Percentiles rank a stretch among this genome's conserved stretches.
phyloP scores from a whole-genome alignment of 768 basidiomycete species.

The Phallus indusiatus region DNA sequence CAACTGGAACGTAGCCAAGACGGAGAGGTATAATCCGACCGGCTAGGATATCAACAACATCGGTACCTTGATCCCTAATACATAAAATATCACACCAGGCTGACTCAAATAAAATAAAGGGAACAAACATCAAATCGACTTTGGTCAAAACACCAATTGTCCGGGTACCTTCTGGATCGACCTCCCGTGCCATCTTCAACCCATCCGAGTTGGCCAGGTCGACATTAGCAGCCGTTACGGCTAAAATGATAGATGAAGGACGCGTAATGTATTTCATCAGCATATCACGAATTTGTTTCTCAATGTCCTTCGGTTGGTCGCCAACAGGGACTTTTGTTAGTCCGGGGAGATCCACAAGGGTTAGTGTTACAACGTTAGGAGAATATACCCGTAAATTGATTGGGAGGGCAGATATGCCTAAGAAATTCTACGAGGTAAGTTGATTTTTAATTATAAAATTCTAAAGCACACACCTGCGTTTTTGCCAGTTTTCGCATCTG shows the following conservation, averaged over 20 bases:
- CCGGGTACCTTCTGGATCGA: conserved; percentile 92
- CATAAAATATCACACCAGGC: background rate
- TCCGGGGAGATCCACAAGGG: conserved; percentile 95
- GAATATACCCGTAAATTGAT: conserved; percentile 98
- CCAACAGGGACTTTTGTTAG: conserved; percentile 92
- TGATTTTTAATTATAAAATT: background rate
- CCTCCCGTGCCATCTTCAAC: conserved; percentile 89
- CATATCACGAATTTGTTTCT: conserved; percentile 97
- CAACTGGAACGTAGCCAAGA: conserved; percentile 95
- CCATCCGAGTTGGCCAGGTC: conserved; percentile 99
- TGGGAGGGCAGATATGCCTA: conserved; percentile 90
- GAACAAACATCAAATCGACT: conserved; percentile 88
- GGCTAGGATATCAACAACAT: conserved; percentile 97
- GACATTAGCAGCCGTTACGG: conserved; percentile 91
- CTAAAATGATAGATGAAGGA: conserved; percentile 92
- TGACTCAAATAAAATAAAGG: background rate
- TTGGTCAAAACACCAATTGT: conserved; percentile 99
- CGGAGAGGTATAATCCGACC: conserved; percentile 94
- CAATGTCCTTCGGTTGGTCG: conserved; percentile 94
- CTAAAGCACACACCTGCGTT: conserved; percentile 52
- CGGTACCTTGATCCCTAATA: conserved; percentile 90
- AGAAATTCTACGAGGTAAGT: background rate
- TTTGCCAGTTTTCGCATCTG: conserved; percentile 96
- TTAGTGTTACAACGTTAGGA: conserved; percentile 93
- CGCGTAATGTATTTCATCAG: conserved; percentile 90